Percentiles rank a stretch among this genome's conserved stretches.
Evolutionary conservation across 108 stramenopile genomes (phyloP).

Genomic region (Aurantiochytrium sp.): DNA sequence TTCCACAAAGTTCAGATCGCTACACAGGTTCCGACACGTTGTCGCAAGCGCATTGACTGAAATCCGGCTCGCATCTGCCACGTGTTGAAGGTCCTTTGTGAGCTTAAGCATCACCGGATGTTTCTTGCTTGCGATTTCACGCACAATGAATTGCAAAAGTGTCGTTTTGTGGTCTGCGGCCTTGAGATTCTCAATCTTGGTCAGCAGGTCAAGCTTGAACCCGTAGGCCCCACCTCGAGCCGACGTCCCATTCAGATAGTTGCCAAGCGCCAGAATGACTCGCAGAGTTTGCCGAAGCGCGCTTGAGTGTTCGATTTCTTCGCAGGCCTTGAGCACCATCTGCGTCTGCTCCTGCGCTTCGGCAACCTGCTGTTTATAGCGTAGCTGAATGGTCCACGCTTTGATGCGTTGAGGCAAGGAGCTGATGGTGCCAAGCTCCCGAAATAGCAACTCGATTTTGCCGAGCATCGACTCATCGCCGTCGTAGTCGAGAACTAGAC

Average conservation of each 20-base stretch:
- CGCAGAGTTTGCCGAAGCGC: neutral
- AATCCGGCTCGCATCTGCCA: neutral
- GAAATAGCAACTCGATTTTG: constrained; percentile 15
- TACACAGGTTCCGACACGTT: neutral
- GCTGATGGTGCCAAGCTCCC: neutral
- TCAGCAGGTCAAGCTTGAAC: constrained; percentile 35
- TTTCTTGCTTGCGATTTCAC: neutral
- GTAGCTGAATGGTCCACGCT: neutral
- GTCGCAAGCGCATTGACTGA: neutral
- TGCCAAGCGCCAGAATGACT: constrained; percentile 24
- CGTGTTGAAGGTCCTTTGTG: neutral
- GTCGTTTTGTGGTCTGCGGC: neutral
- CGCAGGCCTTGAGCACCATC: constrained; percentile 59
- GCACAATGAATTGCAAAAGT: constrained; percentile 7
- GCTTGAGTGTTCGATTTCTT: constrained; percentile 32
- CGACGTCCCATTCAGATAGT: constrained; percentile 29
- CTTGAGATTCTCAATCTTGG: constrained; percentile 29
- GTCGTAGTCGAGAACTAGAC: neutral
- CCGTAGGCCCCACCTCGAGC: constrained; percentile 26
- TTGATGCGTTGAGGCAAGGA: constrained; percentile 18
- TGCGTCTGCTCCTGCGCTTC: constrained; percentile 41
- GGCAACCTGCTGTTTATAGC: neutral
- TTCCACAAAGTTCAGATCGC: neutral
- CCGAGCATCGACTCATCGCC: constrained; percentile 25
- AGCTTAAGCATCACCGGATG: neutral